Evolutionary conservation across 1,284 basidiomycete species (phyloP).

Genomic region (Bjerkandera adusta): DNA sequence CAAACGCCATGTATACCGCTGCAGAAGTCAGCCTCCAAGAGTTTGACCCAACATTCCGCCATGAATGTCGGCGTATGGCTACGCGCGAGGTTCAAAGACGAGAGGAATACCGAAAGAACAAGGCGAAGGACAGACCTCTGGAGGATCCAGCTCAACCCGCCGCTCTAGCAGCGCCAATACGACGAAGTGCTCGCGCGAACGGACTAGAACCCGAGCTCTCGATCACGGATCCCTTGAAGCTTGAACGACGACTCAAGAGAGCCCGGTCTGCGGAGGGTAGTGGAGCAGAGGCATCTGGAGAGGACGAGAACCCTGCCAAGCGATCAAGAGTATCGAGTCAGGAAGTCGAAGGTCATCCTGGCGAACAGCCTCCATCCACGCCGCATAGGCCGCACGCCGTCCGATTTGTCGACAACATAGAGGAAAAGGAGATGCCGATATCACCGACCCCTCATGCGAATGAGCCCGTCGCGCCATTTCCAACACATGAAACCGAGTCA

Average conservation of each 20-base stretch:
- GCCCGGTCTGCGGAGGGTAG: constrained; percentile 59
- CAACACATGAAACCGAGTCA: constrained; percentile 6
- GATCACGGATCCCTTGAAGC: constrained; percentile 67
- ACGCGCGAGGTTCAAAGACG: constrained; percentile 72
- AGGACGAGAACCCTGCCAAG: constrained; percentile 47
- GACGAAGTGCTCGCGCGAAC: constrained; percentile 69
- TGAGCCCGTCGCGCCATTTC: not conserved
- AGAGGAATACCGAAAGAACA: constrained; percentile 54
- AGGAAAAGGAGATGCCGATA: constrained; percentile 2
- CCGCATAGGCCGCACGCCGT: constrained; percentile 34
- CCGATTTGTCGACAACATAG: constrained; percentile 38
- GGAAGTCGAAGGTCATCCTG: constrained; percentile 42
- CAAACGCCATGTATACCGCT: constrained; percentile 89
- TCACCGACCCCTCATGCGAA: constrained; percentile 20
- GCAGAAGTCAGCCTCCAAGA: constrained; percentile 86
- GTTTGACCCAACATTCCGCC: constrained; percentile 80
- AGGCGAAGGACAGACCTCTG: constrained; percentile 44
- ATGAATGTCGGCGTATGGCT: constrained; percentile 91
- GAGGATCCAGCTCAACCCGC: constrained; percentile 26
- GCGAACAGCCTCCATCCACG: constrained; percentile 38
- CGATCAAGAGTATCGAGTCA: constrained; percentile 48
- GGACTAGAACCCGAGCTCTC: constrained; percentile 67
- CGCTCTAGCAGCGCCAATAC: constrained; percentile 34
- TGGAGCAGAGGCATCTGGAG: constrained; percentile 47
- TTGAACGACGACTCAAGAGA: constrained; percentile 73